Evolutionary conservation across 2,329 filamentous ascomycete genomes (phyloP), one percentile per base, ranked within the genome.

Genomic region (Pyrenophora tritici-repentis): DNA sequence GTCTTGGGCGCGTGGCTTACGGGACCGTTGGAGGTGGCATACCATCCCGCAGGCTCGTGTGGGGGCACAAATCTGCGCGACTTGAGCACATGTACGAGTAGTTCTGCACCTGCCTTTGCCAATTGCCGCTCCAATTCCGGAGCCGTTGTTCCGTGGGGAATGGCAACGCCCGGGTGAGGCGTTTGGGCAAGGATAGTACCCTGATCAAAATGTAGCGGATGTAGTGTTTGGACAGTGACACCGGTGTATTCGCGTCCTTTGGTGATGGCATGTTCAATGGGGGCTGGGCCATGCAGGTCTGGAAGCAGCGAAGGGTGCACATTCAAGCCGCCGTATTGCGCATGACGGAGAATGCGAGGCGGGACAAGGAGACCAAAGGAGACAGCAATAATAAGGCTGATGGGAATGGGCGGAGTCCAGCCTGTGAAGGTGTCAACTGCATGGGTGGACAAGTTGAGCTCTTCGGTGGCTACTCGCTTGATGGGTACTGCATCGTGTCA

Each of bases 291-390:
- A 50, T 88, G 86, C 52, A 96, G 85, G 69, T 94, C 88, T 3
- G 92, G 93, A 12, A 99, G 82, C 22, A 97, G 76, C 0, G 93
- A 97, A 1, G 94, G 94, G 67, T 99, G 94, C 2, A 99, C 82
- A 73, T 99, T 99, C 3, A 99, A 76, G 0, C 94, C 94, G 36
- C 92, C 92, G 74, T 95, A 96, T 62, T 83, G 84, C 18, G 89
- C 84, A 1, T 76, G 76, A 17, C 77, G 77, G 17, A 99, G 78
- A 13, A 97, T 84, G 4, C 90, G 82, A 0, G 82, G 81, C 0
- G 94, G 94, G 1, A 99, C 86, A 55, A 97, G 88, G 6, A 96
- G 82, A 3, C 94, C 94, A 74, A 97, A 99, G 0, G 94, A 97
- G 4, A 97, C 94, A 40, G 92, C 92, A 38, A 97, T 80, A 61